Conservation (phyloP, 2,329 filamentous ascomycete species). For the Cladobotryum mycophilum region DNA sequence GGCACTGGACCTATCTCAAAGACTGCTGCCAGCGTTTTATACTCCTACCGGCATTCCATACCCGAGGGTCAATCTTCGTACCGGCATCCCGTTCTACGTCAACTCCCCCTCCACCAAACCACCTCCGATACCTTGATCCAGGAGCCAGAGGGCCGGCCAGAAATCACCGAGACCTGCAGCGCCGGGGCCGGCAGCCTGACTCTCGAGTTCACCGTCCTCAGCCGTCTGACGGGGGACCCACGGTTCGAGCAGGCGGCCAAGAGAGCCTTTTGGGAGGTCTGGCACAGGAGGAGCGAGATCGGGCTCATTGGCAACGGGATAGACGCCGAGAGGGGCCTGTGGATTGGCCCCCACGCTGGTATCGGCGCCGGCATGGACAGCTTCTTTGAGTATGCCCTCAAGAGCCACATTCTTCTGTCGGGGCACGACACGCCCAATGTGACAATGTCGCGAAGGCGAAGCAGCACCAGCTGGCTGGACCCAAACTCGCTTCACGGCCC, state of each 20-base stretch:
- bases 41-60: conserved; percentile 89
- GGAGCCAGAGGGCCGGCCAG: conserved; percentile 39
- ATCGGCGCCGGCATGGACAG: conserved; percentile 96
- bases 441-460: conserved; percentile 34
- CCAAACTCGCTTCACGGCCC: conserved; percentile 57
- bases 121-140: conserved; percentile 18
- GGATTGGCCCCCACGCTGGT: conserved; percentile 84
- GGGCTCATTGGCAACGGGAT: conserved; percentile 87
- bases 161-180: conserved; percentile 94
- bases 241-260: conserved; percentile 90
- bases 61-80: conserved; percentile 82
- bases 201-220: conserved; percentile 86
- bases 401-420: conserved; percentile 85
- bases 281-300: conserved; percentile 77
- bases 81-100: conserved; percentile 86
- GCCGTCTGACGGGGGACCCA: conserved; percentile 75
- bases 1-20: conserved; percentile 75
- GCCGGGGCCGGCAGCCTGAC: conserved; percentile 94
- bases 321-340: conserved; percentile 82
- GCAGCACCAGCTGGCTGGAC: conserved; percentile 46
- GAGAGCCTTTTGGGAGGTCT: conserved; percentile 95
- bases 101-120: conserved; percentile 73
- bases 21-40: conserved; percentile 86
- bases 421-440: conserved; percentile 57
- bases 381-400: conserved; percentile 97